Percentiles rank a stretch among this genome's conserved stretches.
phyloP scores from a whole-genome alignment of 2,329 filamentous ascomycete genomes.

The Alternaria panax region DNA sequence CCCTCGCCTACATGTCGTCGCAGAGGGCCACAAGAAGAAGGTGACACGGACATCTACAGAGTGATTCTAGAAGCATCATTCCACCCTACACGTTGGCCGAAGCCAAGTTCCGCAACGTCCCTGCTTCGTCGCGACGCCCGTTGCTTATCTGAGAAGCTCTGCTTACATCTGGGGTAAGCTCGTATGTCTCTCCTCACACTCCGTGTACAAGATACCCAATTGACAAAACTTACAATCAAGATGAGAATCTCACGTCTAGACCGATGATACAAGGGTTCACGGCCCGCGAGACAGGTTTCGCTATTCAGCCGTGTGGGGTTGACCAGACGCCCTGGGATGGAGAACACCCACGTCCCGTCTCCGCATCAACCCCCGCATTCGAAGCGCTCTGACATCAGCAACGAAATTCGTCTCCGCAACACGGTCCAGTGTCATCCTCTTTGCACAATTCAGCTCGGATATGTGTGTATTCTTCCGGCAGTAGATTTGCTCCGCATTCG shows the following conservation, averaged over 20 bases:
- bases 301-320: slow-evolving; percentile 32
- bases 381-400: slow-evolving; percentile 32
- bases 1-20: slow-evolving; percentile 26
- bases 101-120: background rate
- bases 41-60: slow-evolving; percentile 33
- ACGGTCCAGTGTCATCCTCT: slow-evolving; percentile 14
- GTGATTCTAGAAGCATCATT: slow-evolving; percentile 20
- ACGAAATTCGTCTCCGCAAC: slow-evolving; percentile 5
- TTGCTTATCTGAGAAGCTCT: slow-evolving; percentile 28
- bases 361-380: slow-evolving; percentile 9
- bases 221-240: slow-evolving; percentile 21
- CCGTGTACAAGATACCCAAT: slow-evolving; percentile 9
- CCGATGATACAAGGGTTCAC: slow-evolving; percentile 26
- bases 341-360: slow-evolving; percentile 20
- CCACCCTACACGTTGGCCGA: background rate
- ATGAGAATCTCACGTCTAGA: slow-evolving; percentile 24
- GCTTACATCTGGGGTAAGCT: slow-evolving; percentile 25
- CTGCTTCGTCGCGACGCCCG: slow-evolving; percentile 17
- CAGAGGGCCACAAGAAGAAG: slow-evolving; percentile 34
- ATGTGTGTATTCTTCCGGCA: slow-evolving; percentile 22
- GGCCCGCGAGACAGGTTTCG: slow-evolving; percentile 19
- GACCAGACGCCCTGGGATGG: slow-evolving; percentile 22
- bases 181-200: slow-evolving; percentile 18
- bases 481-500: slow-evolving; percentile 19
- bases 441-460: slow-evolving; percentile 12